Conservation (phyloP, 768 basidiomycete species). For the Lepiota brunneoincarnata region DNA sequence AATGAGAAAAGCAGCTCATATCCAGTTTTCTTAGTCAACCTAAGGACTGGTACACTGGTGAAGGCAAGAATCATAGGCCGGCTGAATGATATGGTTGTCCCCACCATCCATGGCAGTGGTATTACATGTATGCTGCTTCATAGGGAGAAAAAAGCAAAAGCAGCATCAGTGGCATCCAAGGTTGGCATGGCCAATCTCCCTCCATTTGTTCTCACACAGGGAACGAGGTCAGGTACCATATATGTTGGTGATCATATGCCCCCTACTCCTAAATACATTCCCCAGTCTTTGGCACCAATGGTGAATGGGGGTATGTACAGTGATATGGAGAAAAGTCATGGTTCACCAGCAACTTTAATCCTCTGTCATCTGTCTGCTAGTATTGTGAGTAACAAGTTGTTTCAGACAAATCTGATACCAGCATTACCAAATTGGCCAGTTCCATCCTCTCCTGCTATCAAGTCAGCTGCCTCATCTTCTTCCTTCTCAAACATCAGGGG, state of each 20-base stretch:
- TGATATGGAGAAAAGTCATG: too few species aligned
- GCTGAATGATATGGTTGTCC: slow-evolving; percentile 12
- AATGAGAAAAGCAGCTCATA: not conserved
- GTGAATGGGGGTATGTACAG: too few species aligned
- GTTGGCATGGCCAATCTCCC: slow-evolving; percentile 23
- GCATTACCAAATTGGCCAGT: too few species aligned
- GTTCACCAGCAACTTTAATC: too few species aligned
- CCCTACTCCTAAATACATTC: too few species aligned
- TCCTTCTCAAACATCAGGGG: too few species aligned
- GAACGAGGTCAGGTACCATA: not conserved
- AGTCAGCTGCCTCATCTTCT: too few species aligned
- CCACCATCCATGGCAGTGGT: slow-evolving; percentile 19
- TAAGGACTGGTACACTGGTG: slow-evolving; percentile 5
- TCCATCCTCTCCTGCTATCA: too few species aligned
- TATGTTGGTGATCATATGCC: not conserved
- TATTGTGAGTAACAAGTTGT: too few species aligned
- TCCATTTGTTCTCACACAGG: slow-evolving; percentile 16
- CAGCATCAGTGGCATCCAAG: slow-evolving; percentile 2
- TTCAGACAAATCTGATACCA: too few species aligned
- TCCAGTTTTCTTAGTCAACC: slow-evolving; percentile 5
- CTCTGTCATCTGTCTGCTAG: too few species aligned
- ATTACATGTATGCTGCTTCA: slow-evolving; percentile 21
- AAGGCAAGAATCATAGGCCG: slow-evolving; percentile 1
- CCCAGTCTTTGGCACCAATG: too few species aligned
- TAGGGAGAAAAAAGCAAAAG: slow-evolving; percentile 8